Evolutionary conservation across 495 filamentous ascomycete species (phyloP).

Genomic region (Hypomontagnella submonticulosa): DNA sequence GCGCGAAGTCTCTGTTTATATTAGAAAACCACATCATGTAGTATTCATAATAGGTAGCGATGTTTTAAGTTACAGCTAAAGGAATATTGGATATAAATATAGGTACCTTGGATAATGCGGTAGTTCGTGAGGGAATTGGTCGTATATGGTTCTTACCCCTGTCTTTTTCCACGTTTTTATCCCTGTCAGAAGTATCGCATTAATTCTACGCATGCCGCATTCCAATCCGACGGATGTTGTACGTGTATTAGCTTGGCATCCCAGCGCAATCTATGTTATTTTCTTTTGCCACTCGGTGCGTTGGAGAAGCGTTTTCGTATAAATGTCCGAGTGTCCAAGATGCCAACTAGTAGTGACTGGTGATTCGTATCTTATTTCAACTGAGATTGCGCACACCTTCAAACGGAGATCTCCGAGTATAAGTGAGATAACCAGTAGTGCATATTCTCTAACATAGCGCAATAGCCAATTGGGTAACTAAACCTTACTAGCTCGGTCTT

Average conservation of each 20-base stretch:
- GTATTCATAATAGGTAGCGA: slow-evolving; percentile 6
- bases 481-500: slow-evolving; percentile 11
- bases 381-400: neutral
- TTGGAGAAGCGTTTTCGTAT: neutral
- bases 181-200: slow-evolving; percentile 30
- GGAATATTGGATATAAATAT: slow-evolving; percentile 12
- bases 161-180: slow-evolving; percentile 42
- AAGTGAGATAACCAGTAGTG: neutral
- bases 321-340: neutral
- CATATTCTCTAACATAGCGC: slow-evolving; percentile 42
- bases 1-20: too few species aligned
- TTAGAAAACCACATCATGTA: slow-evolving; percentile 6
- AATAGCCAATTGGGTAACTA: neutral
- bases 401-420: slow-evolving; percentile 6
- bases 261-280: neutral
- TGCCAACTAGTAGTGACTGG: too few species aligned
- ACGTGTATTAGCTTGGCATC: slow-evolving; percentile 5
- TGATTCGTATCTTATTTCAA: too few species aligned
- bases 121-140: slow-evolving; percentile 22
- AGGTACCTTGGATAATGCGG: slow-evolving; percentile 2
- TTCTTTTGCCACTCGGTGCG: neutral
- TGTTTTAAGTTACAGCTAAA: slow-evolving; percentile 5
- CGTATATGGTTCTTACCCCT: slow-evolving; percentile 22
- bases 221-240: slow-evolving; percentile 8
- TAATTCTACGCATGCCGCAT: slow-evolving; percentile 16